Percentiles rank a stretch among this genome's conserved stretches.
Conservation (phyloP, 768 basidiomycete species). For the Psilocybe tampanensis region DNA sequence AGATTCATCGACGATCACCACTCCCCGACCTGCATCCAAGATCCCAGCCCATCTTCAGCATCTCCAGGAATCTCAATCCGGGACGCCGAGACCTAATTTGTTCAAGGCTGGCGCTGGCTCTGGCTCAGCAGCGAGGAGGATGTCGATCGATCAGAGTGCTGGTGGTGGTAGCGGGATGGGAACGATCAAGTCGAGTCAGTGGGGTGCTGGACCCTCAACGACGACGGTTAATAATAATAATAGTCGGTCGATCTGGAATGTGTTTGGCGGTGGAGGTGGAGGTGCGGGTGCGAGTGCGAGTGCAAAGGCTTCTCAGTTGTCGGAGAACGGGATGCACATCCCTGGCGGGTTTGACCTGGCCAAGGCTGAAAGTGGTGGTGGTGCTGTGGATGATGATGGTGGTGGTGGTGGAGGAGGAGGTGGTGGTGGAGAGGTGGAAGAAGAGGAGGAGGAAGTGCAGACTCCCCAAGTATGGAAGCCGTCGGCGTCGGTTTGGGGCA, state of each 20-base stretch:
- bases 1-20: conserved; percentile 8
- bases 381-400: conserved; percentile 11
- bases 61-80: conserved; percentile 9
- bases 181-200: conserved; percentile 22
- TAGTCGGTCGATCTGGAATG: conserved; percentile 19
- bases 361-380: conserved; percentile 11
- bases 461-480: conserved; percentile 15
- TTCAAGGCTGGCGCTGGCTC: conserved; percentile 9
- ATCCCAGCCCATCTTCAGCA: conserved; percentile 22
- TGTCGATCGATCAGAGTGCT: not conserved
- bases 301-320: conserved; percentile 3
- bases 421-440: not conserved
- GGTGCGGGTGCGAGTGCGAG: not conserved
- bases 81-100: conserved; percentile 12
- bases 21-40: conserved; percentile 26
- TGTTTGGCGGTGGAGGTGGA: conserved; percentile 18
- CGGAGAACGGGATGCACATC: conserved; percentile 7
- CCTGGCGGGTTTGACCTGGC: conserved; percentile 20
- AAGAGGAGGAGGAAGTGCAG: conserved; percentile 5
- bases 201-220: conserved; percentile 6
- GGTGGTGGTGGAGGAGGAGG: conserved; percentile 10
- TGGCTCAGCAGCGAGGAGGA: not conserved
- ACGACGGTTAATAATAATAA: conserved; percentile 2
- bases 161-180: too few species aligned
- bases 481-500: conserved; percentile 16